Conservation (phyloP, 2,329 filamentous ascomycete genomes). For the Diaporthe aspalathi region DNA sequence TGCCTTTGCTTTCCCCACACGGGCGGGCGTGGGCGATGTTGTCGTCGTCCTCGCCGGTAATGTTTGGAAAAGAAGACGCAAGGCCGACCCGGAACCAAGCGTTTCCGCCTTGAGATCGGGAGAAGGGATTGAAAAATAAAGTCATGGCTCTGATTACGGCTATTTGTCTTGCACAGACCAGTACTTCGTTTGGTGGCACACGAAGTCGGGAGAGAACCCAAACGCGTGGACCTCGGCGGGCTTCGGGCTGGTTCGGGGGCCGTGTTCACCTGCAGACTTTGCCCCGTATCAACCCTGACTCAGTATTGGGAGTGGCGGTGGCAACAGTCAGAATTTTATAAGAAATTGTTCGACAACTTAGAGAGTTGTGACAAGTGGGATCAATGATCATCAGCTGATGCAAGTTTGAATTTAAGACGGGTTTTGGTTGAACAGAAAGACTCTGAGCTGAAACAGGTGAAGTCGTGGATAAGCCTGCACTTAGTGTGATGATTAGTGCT, state of each 20-base stretch:
- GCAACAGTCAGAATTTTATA: neutral
- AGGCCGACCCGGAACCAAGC: slow-evolving; percentile 36
- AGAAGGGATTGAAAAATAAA: slow-evolving; percentile 35
- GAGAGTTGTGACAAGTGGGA: no score
- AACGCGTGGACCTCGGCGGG: no score
- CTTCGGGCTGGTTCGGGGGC: neutral
- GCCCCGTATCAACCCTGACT: neutral
- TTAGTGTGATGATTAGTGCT: neutral
- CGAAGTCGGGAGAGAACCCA: neutral
- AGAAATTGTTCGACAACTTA: no score
- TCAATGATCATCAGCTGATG: neutral
- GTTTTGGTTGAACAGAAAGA: neutral
- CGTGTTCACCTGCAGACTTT: neutral
- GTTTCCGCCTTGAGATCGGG: slow-evolving; percentile 27
- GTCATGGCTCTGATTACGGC: neutral
- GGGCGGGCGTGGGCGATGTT: slow-evolving; percentile 28
- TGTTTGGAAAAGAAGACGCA: slow-evolving; percentile 36
- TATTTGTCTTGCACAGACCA: accelerated
- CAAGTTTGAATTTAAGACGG: neutral
- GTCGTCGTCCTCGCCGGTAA: slow-evolving; percentile 28
- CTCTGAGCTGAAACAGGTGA: neutral
- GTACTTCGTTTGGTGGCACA: neutral
- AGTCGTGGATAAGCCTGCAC: neutral
- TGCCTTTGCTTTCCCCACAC: neutral
- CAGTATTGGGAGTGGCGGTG: neutral